Conservation (phyloP, 371 early-diverging fungal genomes). For the Chytridium lagenaria region DNA sequence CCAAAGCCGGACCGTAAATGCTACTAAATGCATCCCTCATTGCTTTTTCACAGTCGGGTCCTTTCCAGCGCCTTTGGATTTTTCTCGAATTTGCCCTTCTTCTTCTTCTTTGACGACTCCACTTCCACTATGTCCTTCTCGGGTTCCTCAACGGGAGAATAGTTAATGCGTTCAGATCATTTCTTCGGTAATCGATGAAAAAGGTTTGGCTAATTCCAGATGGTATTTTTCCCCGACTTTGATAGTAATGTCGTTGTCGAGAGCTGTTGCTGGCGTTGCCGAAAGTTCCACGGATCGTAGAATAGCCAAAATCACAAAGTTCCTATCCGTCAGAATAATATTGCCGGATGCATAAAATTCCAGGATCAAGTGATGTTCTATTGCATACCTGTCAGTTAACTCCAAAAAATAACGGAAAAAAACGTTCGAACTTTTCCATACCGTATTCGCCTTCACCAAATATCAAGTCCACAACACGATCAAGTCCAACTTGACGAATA, state of each 20-base stretch:
- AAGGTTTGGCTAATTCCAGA: conserved; percentile 59
- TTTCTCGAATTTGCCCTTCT: conserved; percentile 13
- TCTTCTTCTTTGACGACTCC: conserved; percentile 25
- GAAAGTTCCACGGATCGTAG: conserved; percentile 82
- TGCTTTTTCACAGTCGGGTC: conserved; percentile 77
- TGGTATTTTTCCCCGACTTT: conserved; percentile 84
- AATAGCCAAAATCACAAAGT: conserved; percentile 82
- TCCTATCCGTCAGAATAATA: conserved; percentile 91
- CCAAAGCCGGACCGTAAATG: conserved; percentile 87
- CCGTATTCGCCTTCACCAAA: conserved; percentile 73
- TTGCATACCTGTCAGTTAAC: not conserved
- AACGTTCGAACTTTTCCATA: not conserved
- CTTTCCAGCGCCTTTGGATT: conserved; percentile 50
- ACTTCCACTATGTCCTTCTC: conserved; percentile 6
- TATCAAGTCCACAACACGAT: conserved; percentile 92
- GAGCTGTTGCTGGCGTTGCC: conserved; percentile 42
- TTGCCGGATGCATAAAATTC: conserved; percentile 97
- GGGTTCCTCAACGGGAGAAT: conserved; percentile 17
- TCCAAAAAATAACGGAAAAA: not conserved
- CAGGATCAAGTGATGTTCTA: conserved; percentile 87
- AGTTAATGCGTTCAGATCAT: conserved; percentile 18
- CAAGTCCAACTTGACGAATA: conserved; percentile 87
- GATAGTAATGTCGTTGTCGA: conserved; percentile 58
- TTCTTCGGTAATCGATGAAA: conserved; percentile 60
- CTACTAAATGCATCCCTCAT: conserved; percentile 71